These are phyloP conservation scores for Scheffersomyces amazonensis DNA, from an alignment of 805 yeast species.

Conservation along the genomic window DNA sequence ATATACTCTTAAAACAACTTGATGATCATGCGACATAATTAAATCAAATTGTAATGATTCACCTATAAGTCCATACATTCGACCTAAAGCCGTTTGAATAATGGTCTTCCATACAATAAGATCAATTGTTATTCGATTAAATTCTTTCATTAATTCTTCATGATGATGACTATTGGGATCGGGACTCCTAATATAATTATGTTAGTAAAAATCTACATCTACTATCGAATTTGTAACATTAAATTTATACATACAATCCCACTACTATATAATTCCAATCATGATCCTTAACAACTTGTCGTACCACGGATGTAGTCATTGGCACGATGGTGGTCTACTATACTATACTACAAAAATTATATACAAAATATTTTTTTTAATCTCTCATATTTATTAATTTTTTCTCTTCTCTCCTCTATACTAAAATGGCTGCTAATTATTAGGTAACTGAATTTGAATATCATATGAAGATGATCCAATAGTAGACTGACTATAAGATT, in stretches of 20 bases:
- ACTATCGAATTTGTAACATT: neutral
- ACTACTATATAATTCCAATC: slow-evolving; percentile 23
- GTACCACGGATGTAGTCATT: too few relatives aligned
- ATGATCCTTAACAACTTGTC: slow-evolving; percentile 2
- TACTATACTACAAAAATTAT: too few relatives aligned
- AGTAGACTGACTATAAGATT: slow-evolving; percentile 12
- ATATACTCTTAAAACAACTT: slow-evolving; percentile 24
- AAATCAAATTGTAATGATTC: slow-evolving; percentile 29
- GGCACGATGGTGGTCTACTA: neutral
- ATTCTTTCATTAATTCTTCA: slow-evolving; percentile 4
- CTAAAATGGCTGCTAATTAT: too few relatives aligned
- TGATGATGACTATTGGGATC: slow-evolving; percentile 6
- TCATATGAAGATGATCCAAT: slow-evolving; percentile 18
- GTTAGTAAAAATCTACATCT: slow-evolving; percentile 3
- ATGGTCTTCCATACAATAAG: slow-evolving; percentile 30
- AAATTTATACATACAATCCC: slow-evolving; percentile 17
- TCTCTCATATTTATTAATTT: too few relatives aligned
- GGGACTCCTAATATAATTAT: slow-evolving; percentile 3
- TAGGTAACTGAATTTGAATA: slow-evolving; percentile 27
- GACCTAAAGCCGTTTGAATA: slow-evolving; percentile 18
- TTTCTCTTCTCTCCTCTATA: too few relatives aligned
- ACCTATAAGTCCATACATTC: slow-evolving; percentile 32
- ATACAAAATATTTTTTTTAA: too few relatives aligned
- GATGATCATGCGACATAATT: slow-evolving; percentile 11
- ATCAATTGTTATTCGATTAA: slow-evolving; percentile 19